These are phyloP conservation scores for Fusarium protoensiforme DNA, from an alignment of 2,329 filamentous ascomycete species.

Conservation along the genomic window DNA sequence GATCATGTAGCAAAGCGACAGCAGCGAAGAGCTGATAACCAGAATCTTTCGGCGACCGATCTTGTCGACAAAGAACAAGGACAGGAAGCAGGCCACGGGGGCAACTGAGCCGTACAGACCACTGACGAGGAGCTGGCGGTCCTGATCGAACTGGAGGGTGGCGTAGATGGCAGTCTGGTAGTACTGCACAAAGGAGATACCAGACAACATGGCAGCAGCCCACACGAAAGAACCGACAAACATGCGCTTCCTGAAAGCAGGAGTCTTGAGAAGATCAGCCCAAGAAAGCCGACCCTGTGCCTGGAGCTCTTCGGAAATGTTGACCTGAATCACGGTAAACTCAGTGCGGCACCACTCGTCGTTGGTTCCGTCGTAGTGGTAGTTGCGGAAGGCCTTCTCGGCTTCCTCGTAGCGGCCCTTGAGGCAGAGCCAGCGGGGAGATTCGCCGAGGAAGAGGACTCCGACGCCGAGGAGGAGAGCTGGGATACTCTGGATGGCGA, in stretches of 20 bases:
- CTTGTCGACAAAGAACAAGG: slow-evolving; percentile 53
- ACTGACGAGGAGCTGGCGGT: slow-evolving; percentile 52
- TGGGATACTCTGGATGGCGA: slow-evolving; percentile 50
- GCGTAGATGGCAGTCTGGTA: slow-evolving; percentile 56
- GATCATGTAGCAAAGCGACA: slow-evolving; percentile 52
- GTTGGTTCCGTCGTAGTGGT: slow-evolving; percentile 50
- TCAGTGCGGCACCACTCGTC: slow-evolving; percentile 51
- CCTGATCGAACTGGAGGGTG: slow-evolving; percentile 51
- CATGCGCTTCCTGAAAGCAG: slow-evolving; percentile 50
- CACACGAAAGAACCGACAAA: slow-evolving; percentile 55
- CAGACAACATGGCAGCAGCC: slow-evolving; percentile 55
- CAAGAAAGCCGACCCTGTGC: slow-evolving; percentile 44
- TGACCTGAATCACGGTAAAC: slow-evolving; percentile 48
- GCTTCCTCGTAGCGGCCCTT: slow-evolving; percentile 52
- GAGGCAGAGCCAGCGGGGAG: slow-evolving; percentile 50
- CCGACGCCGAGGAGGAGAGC: slow-evolving; percentile 48
- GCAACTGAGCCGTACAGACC: slow-evolving; percentile 53
- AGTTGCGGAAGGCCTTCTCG: slow-evolving; percentile 47
- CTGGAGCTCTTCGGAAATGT: slow-evolving; percentile 49
- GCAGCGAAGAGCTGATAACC: slow-evolving; percentile 48
- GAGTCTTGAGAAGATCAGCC: slow-evolving; percentile 47
- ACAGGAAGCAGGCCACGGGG: slow-evolving; percentile 50
- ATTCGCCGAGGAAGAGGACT: slow-evolving; percentile 50
- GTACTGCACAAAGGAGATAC: slow-evolving; percentile 56
- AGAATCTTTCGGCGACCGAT: slow-evolving; percentile 52